phyloP scores from a whole-genome alignment of 768 basidiomycete genomes.

The Panaeolus cyanescens region DNA sequence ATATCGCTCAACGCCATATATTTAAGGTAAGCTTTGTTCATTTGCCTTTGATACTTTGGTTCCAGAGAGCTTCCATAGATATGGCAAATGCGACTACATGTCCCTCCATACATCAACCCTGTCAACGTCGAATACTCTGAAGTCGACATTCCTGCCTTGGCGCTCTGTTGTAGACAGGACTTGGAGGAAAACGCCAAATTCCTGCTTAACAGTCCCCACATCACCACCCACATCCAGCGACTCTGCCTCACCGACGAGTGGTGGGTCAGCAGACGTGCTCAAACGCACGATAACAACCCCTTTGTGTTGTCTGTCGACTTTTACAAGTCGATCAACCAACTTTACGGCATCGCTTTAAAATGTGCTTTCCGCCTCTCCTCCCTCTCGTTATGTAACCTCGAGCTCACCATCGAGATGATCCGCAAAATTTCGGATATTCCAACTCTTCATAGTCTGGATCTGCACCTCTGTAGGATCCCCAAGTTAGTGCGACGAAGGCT shows the following conservation, averaged over 20 bases:
- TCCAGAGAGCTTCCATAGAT: constrained; percentile 6
- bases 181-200: constrained; percentile 18
- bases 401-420: constrained; percentile 15
- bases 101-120: constrained; percentile 17
- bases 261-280: constrained; percentile 20
- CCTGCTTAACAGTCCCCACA: constrained; percentile 12
- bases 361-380: constrained; percentile 13
- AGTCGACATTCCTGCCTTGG: constrained; percentile 18
- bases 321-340: constrained; percentile 16
- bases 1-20: constrained; percentile 19
- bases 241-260: constrained; percentile 23
- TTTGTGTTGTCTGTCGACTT: constrained; percentile 18
- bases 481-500: constrained; percentile 12
- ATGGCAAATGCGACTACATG: constrained; percentile 19
- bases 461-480: constrained; percentile 19
- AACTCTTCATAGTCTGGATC: constrained; percentile 21
- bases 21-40: constrained; percentile 15
- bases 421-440: constrained; percentile 15
- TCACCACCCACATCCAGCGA: constrained; percentile 16
- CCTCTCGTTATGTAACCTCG: constrained; percentile 19
- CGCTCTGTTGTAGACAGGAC: constrained; percentile 13
- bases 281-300: constrained; percentile 21
- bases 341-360: constrained; percentile 15
- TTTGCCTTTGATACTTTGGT: background rate
- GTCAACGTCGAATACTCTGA: constrained; percentile 20